These are phyloP conservation scores for Saccharomycopsis sp. DNA, from an alignment of 805 yeast species.

Conservation along the genomic window DNA sequence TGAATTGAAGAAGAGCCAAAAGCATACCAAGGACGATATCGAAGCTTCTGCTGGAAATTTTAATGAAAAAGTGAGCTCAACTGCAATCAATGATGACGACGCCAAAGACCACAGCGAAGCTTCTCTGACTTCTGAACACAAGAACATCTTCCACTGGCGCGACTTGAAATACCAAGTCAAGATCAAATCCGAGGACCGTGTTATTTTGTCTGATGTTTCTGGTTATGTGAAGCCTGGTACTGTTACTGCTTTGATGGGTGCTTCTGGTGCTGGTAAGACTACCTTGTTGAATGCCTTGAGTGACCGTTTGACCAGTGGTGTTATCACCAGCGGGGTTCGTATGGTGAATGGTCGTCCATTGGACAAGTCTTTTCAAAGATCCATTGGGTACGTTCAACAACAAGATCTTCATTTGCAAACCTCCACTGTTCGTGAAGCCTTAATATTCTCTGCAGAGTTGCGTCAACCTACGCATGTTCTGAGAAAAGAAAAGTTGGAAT, in stretches of 20 bases:
- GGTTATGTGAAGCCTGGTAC: conserved; percentile 80
- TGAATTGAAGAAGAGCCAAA: conserved; percentile 28
- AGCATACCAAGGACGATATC: conserved; percentile 23
- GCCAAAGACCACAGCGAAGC: conserved; percentile 1
- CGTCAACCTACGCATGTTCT: conserved; percentile 59
- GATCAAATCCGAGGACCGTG: conserved; percentile 48
- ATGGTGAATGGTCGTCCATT: conserved; percentile 60
- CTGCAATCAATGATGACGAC: conserved; percentile 10
- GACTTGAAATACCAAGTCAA: conserved; percentile 58
- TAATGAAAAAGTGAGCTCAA: conserved; percentile 21
- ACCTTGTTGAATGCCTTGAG: conserved; percentile 66
- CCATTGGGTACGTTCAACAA: conserved; percentile 76
- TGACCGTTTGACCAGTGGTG: conserved; percentile 62
- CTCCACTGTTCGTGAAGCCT: conserved; percentile 66
- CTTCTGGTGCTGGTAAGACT: conserved; percentile 83
- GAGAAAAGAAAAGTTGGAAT: conserved; percentile 48
- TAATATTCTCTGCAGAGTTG: conserved; percentile 59
- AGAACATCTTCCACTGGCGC: conserved; percentile 63
- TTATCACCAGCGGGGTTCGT: conserved; percentile 55
- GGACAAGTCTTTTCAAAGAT: conserved; percentile 60
- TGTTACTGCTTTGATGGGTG: conserved; percentile 76
- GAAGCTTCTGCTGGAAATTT: conserved; percentile 23
- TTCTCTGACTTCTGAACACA: conserved; percentile 9
- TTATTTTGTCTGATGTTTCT: conserved; percentile 42
- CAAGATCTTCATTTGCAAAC: conserved; percentile 67